A percentile compares a stretch with the other conserved stretches of the same genome.
Evolutionary conservation across 129 eudicot species (phyloP).

Genomic region (Escallonia rubra): DNA sequence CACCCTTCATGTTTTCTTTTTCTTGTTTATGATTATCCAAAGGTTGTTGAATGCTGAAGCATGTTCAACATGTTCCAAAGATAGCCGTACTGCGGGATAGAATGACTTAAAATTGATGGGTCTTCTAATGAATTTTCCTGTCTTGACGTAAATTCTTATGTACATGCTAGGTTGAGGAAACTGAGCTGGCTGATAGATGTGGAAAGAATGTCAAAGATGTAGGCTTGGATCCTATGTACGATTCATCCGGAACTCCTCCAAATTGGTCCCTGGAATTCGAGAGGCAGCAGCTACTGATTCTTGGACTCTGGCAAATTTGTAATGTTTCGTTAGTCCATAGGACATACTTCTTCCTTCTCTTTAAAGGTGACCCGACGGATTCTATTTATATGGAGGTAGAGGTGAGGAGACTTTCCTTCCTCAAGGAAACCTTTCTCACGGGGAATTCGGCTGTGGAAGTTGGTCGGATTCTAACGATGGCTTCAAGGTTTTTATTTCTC

Average conservation of each 20-base stretch:
- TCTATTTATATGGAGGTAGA: constrained; percentile 98
- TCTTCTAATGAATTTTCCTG: neutral
- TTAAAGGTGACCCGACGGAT: constrained; percentile 83
- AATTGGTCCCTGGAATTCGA: constrained; percentile 72
- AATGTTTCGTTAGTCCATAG: constrained; percentile 85
- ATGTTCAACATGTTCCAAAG: neutral
- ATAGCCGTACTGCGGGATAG: too few relatives aligned
- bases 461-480: constrained; percentile 63
- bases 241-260: constrained; percentile 23
- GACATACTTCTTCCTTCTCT: constrained; percentile 90
- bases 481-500: constrained; percentile 58
- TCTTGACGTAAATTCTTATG: constrained; percentile 2
- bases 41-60: neutral
- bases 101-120: too few relatives aligned
- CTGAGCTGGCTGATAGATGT: constrained; percentile 27
- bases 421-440: constrained; percentile 63
- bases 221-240: constrained; percentile 59
- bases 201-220: constrained; percentile 49
- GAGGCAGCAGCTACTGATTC: constrained; percentile 56
- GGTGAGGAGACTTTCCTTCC: constrained; percentile 79
- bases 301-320: constrained; percentile 87
- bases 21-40: neutral
- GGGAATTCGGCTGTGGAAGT: constrained; percentile 62
- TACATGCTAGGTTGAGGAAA: constrained; percentile 37
- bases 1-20: neutral